A percentile compares a stretch with the other conserved stretches of the same genome.
phyloP scores from a whole-genome alignment of 306 rosid species.

The Morella rubra region DNA sequence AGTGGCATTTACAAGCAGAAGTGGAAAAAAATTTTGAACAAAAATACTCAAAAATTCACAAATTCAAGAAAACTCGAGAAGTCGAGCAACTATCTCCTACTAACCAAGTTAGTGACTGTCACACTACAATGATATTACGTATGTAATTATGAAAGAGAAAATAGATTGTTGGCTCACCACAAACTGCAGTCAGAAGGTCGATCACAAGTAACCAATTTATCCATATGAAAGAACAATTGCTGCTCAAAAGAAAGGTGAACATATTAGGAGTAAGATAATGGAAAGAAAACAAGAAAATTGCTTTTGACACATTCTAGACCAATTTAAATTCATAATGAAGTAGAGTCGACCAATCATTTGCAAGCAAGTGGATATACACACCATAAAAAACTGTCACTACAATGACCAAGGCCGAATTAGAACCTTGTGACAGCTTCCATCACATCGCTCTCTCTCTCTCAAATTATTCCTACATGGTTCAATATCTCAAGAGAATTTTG shows the following conservation, averaged over 20 bases:
- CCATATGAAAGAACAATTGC: slow-evolving; percentile 80
- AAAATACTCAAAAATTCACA: neutral
- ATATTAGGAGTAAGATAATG: slow-evolving; percentile 4
- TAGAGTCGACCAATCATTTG: neutral
- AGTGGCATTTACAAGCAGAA: neutral
- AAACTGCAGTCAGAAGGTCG: slow-evolving; percentile 64
- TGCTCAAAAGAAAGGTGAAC: slow-evolving; percentile 41
- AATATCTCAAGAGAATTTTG: too few species aligned
- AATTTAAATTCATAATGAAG: neutral
- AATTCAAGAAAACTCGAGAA: neutral
- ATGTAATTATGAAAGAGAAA: slow-evolving; percentile 11
- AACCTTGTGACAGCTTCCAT: neutral
- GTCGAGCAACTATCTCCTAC: neutral
- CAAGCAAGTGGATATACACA: too few species aligned
- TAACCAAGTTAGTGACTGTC: neutral
- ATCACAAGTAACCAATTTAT: slow-evolving; percentile 66
- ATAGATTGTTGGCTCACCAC: slow-evolving; percentile 61
- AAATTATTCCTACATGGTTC: too few species aligned
- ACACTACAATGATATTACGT: neutral
- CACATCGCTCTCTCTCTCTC: neutral
- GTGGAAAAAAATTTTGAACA: neutral
- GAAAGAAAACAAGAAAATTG: neutral
- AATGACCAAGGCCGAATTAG: neutral
- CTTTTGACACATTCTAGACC: neutral
- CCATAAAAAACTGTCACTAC: neutral